Evolutionary conservation across 129 eudicot genomes (phyloP).

Genomic region (Ambrosia trifida): DNA sequence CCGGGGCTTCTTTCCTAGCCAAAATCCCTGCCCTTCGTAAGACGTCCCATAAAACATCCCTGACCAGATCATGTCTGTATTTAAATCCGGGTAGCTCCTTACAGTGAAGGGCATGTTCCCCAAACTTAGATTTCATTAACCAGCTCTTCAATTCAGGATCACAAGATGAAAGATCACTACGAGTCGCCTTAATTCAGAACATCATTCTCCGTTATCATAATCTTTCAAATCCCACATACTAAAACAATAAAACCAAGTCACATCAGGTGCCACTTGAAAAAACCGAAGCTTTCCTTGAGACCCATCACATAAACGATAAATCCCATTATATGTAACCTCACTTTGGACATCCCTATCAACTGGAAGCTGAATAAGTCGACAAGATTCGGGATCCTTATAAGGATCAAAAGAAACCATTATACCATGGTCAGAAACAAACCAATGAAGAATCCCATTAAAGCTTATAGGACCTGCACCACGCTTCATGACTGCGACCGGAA

Average conservation of each 20-base stretch:
- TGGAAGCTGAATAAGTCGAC: slow-evolving; percentile 38
- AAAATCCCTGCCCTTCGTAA: too few species aligned
- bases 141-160: background rate
- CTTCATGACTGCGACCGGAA: slow-evolving; percentile 32
- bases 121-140: slow-evolving; percentile 25
- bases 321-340: slow-evolving; percentile 35
- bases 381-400: slow-evolving; percentile 19
- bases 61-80: too few species aligned
- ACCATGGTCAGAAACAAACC: slow-evolving; percentile 44
- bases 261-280: slow-evolving; percentile 41
- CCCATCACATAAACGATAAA: slow-evolving; percentile 38
- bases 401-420: slow-evolving; percentile 47
- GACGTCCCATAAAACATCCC: too few species aligned
- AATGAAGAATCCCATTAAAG: slow-evolving; percentile 41
- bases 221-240: slow-evolving; percentile 51
- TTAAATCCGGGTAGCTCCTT: too few species aligned
- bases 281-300: slow-evolving; percentile 38
- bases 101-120: too few species aligned
- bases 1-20: too few species aligned
- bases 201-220: slow-evolving; percentile 45
- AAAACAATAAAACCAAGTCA: slow-evolving; percentile 29
- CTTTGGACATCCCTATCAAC: slow-evolving; percentile 33
- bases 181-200: slow-evolving; percentile 36
- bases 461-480: slow-evolving; percentile 49
- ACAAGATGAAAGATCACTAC: slow-evolving; percentile 40